A percentile compares a stretch with the other conserved stretches of the same genome.
Conservation (phyloP, 1,139 yeast species). For the Yarrowia galli region DNA sequence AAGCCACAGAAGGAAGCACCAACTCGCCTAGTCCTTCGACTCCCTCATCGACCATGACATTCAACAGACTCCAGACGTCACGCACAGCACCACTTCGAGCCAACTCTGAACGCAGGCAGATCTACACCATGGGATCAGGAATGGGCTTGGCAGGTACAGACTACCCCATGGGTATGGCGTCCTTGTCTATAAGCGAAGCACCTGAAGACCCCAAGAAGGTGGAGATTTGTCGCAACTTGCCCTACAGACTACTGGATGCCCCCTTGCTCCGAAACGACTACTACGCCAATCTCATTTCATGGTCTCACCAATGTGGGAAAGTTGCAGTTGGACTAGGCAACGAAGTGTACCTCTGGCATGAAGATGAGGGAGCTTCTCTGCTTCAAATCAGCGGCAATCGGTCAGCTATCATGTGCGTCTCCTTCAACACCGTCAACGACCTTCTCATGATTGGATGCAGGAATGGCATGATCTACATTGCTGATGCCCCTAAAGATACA, state of each 20-base stretch:
- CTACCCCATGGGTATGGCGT: slow-evolving; percentile 17
- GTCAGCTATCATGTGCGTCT: slow-evolving; percentile 62
- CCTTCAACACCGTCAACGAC: slow-evolving; percentile 58
- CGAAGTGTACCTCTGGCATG: slow-evolving; percentile 72
- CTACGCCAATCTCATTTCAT: slow-evolving; percentile 77
- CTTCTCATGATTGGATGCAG: slow-evolving; percentile 66
- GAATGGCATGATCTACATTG: slow-evolving; percentile 58
- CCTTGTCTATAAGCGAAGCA: not conserved
- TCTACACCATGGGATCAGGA: slow-evolving; percentile 30
- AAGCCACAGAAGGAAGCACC: slow-evolving; percentile 12
- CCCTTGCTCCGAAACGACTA: slow-evolving; percentile 81
- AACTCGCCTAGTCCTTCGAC: not conserved
- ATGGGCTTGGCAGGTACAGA: slow-evolving; percentile 29
- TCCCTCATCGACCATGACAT: slow-evolving; percentile 1
- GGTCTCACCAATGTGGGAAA: slow-evolving; percentile 64
- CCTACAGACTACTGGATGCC: slow-evolving; percentile 69
- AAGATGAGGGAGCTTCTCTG: slow-evolving; percentile 55
- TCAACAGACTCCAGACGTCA: slow-evolving; percentile 11
- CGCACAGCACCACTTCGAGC: not conserved
- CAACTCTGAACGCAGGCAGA: slow-evolving; percentile 14
- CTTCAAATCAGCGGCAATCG: slow-evolving; percentile 42
- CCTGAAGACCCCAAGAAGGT: slow-evolving; percentile 2
- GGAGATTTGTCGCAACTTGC: slow-evolving; percentile 43
- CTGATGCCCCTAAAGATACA: slow-evolving; percentile 46
- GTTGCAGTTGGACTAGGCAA: slow-evolving; percentile 75